phyloP scores from a whole-genome alignment of 2,329 filamentous ascomycete species.

The Calonectria pauciramosa region DNA sequence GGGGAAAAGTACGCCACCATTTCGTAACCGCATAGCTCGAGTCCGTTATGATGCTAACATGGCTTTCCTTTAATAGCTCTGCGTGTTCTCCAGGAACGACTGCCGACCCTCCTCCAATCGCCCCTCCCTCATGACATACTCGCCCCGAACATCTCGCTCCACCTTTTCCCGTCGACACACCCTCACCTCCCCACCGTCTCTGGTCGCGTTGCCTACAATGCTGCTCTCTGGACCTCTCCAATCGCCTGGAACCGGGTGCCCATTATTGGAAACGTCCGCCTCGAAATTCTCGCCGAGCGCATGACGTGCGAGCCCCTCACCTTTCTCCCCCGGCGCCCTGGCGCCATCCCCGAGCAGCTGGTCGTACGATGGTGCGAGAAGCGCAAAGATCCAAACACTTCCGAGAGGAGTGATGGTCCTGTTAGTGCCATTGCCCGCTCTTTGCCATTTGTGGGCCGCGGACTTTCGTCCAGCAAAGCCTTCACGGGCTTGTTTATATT shows the following conservation, averaged over 20 bases:
- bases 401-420: slow-evolving; percentile 40
- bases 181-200: slow-evolving; percentile 93
- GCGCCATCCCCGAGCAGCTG: slow-evolving; percentile 80
- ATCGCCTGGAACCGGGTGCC: slow-evolving; percentile 96
- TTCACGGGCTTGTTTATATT: slow-evolving; percentile 96
- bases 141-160: slow-evolving; percentile 78
- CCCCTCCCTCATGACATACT: slow-evolving; percentile 82
- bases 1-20: slow-evolving; percentile 67
- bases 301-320: slow-evolving; percentile 76
- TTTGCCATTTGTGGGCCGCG: slow-evolving; percentile 49
- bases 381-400: slow-evolving; percentile 37
- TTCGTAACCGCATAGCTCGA: neutral
- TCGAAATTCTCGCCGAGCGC: slow-evolving; percentile 90
- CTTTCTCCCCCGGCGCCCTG: slow-evolving; percentile 63
- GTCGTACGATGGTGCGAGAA: slow-evolving; percentile 87
- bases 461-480: slow-evolving; percentile 73
- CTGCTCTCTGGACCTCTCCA: slow-evolving; percentile 95
- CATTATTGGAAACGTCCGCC: slow-evolving; percentile 88
- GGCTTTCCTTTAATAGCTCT: slow-evolving; percentile 62
- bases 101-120: slow-evolving; percentile 76
- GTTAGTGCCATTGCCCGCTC: slow-evolving; percentile 60
- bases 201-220: slow-evolving; percentile 90
- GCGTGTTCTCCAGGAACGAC: slow-evolving; percentile 73
- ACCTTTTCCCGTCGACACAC: slow-evolving; percentile 82
- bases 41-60: neutral